phyloP scores from a whole-genome alignment of 257 asterid species.

The Solanum microdontum region DNA sequence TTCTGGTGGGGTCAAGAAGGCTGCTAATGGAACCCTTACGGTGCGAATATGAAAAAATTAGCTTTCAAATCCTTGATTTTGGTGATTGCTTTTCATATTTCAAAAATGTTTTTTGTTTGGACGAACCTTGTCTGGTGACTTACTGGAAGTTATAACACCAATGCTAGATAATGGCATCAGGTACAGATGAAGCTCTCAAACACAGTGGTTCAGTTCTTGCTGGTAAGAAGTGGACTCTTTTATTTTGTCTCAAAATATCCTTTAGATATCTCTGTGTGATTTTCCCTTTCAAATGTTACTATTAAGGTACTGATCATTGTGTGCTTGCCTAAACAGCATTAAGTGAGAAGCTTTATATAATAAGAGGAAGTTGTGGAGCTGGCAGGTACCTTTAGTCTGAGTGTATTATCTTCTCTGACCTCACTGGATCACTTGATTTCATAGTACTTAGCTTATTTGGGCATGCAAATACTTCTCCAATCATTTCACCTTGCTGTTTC shows the following conservation, averaged over 20 bases:
- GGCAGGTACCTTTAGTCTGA: slow-evolving; percentile 54
- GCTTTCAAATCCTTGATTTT: not conserved
- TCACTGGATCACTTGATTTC: not conserved
- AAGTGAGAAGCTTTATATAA: slow-evolving; percentile 89
- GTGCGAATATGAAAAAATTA: slow-evolving; percentile 32
- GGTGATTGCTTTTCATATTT: not conserved
- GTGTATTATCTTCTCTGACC: not conserved
- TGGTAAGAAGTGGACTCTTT: slow-evolving; percentile 31
- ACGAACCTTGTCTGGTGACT: not conserved
- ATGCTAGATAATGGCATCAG: slow-evolving; percentile 93
- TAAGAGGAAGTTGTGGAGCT: slow-evolving; percentile 93
- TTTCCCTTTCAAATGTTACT: not conserved
- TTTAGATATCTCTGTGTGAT: not conserved
- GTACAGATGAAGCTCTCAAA: slow-evolving; percentile 77
- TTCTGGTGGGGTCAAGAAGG: slow-evolving; percentile 96
- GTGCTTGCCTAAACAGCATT: slow-evolving; percentile 46
- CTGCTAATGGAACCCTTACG: slow-evolving; percentile 85
- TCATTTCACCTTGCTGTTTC: not conserved
- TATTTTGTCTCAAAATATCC: not conserved
- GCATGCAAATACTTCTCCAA: not conserved
- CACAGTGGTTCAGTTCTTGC: slow-evolving; percentile 83
- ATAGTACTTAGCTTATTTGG: not conserved
- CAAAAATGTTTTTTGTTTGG: not conserved
- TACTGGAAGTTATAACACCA: slow-evolving; percentile 10
- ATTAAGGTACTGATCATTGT: not conserved